Evolutionary conservation across 1,284 basidiomycete species (phyloP).

Genomic region (Cryptococcus sp.): DNA sequence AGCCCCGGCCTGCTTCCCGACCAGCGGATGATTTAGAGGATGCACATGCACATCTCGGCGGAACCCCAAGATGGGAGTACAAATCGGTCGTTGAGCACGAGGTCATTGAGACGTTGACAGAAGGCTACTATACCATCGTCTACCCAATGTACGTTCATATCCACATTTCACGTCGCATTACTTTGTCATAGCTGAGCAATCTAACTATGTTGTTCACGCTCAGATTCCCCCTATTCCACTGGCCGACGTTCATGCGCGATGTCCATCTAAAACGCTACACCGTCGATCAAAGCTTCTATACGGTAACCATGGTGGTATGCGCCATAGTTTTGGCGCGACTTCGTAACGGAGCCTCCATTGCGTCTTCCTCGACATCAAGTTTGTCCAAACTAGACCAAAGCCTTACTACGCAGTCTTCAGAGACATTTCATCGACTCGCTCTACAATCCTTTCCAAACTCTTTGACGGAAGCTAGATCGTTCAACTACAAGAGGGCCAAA

Average conservation of each 20-base stretch:
- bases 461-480: conserved; percentile 23
- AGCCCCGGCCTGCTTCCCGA: not conserved
- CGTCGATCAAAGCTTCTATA: conserved; percentile 36
- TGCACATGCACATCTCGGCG: too few relatives aligned
- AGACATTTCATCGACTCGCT: conserved; percentile 34
- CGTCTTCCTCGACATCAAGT: not conserved
- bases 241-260: conserved; percentile 35
- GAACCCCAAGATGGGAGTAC: conserved; percentile 22
- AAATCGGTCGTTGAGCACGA: conserved; percentile 20
- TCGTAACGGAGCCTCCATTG: conserved; percentile 30
- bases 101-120: conserved; percentile 29
- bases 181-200: not conserved
- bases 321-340: conserved; percentile 38
- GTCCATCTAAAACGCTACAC: conserved; percentile 27
- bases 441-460: conserved; percentile 27
- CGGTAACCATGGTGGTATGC: conserved; percentile 39
- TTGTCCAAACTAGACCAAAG: conserved; percentile 3
- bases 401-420: conserved; percentile 19
- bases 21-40: too few relatives aligned
- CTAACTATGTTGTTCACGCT: not conserved
- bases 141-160: conserved; percentile 43
- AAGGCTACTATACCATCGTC: conserved; percentile 35
- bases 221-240: conserved; percentile 45
- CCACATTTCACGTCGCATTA: conserved; percentile 1
- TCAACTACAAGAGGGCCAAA: conserved; percentile 39